Evolutionary conservation across 352 stramenopile genomes (phyloP).

Genomic region (Phytophthora pinifolia): DNA sequence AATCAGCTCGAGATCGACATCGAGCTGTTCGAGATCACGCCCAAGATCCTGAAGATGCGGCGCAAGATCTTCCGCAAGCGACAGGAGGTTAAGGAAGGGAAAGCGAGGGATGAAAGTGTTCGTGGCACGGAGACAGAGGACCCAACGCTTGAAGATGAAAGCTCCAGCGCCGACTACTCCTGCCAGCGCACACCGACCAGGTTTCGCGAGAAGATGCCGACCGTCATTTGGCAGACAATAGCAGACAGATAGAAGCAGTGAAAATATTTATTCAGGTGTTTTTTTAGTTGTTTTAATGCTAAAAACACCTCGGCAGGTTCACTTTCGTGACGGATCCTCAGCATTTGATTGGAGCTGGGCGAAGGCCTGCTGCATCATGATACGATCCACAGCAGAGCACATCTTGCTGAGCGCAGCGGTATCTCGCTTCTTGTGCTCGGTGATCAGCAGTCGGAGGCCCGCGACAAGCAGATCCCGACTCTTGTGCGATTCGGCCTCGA

Average conservation of each 20-base stretch:
- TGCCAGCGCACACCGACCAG: slow-evolving; percentile 40
- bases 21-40: slow-evolving; percentile 62
- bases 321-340: slow-evolving; percentile 25
- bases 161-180: slow-evolving; percentile 35
- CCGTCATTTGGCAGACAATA: slow-evolving; percentile 38
- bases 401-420: slow-evolving; percentile 38
- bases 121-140: slow-evolving; percentile 32
- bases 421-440: slow-evolving; percentile 58
- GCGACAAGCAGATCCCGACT: slow-evolving; percentile 68
- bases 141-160: slow-evolving; percentile 41
- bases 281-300: not conserved
- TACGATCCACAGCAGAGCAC: slow-evolving; percentile 18
- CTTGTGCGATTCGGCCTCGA: slow-evolving; percentile 66
- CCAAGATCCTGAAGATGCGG: slow-evolving; percentile 51
- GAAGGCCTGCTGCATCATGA: slow-evolving; percentile 14
- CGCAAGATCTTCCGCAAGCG: slow-evolving; percentile 60
- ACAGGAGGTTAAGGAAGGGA: slow-evolving; percentile 30
- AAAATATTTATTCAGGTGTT: slow-evolving; percentile 35
- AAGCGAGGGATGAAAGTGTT: slow-evolving; percentile 26
- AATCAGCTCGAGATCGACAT: slow-evolving; percentile 54
- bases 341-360: slow-evolving; percentile 12
- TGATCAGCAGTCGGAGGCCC: slow-evolving; percentile 57
- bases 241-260: slow-evolving; percentile 23
- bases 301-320: not conserved
- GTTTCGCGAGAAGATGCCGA: slow-evolving; percentile 39